A percentile compares a stretch with the other conserved stretches of the same genome.
Conservation (phyloP, 2,329 filamentous ascomycete genomes). For the Fusarium incarnatum region DNA sequence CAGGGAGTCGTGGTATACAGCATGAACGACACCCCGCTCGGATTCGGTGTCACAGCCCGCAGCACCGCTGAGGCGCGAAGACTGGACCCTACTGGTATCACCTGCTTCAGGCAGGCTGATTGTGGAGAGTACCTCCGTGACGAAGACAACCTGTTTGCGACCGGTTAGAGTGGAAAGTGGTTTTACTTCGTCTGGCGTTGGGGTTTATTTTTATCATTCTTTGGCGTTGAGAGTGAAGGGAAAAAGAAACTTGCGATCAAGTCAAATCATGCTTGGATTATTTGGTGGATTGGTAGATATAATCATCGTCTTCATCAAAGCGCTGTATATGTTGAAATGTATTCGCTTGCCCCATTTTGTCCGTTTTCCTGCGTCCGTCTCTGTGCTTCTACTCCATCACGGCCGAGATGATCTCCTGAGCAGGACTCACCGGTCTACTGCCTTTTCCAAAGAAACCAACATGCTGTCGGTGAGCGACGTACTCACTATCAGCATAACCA, state of each 20-base stretch:
- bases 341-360: constrained; percentile 35
- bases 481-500: constrained; percentile 94
- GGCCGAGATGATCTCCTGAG: constrained; percentile 42
- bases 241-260: constrained; percentile 29
- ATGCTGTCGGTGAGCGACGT: constrained; percentile 89
- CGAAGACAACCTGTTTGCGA: constrained; percentile 73
- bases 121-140: constrained; percentile 95
- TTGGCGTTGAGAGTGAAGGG: constrained; percentile 40
- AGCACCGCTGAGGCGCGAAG: constrained; percentile 85
- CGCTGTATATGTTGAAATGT: constrained; percentile 41
- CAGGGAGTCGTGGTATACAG: constrained; percentile 89
- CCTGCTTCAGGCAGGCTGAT: constrained; percentile 92
- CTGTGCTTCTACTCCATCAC: constrained; percentile 35
- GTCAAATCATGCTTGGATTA: constrained; percentile 38
- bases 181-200: constrained; percentile 43
- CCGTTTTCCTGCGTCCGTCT: not conserved
- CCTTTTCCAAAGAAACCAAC: constrained; percentile 77
- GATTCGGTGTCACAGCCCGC: constrained; percentile 92
- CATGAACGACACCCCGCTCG: constrained; percentile 94
- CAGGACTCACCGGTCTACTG: constrained; percentile 66
- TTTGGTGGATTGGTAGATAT: constrained; percentile 40
- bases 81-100: constrained; percentile 89
- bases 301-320: constrained; percentile 36
- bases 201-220: constrained; percentile 38
- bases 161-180: constrained; percentile 52